Conservation (phyloP, 2,329 filamentous ascomycete genomes). For the Aspergillus luchuensis region DNA sequence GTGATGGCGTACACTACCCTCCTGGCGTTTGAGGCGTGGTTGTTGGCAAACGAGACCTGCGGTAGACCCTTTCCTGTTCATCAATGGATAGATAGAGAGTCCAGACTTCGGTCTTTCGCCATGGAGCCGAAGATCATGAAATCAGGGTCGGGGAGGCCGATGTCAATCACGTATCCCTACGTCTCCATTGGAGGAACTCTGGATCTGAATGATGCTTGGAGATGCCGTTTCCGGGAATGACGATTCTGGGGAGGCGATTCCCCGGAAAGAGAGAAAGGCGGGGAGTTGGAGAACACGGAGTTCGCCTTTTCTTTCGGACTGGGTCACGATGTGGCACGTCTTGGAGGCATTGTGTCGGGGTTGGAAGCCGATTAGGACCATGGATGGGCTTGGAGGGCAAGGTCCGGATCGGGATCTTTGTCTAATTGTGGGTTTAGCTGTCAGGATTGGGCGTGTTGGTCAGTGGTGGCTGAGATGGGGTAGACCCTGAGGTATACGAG, state of each 20-base stretch:
- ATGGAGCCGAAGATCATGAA: slow-evolving; percentile 2
- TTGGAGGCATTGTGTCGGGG: slow-evolving; percentile 3
- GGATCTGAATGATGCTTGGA: slow-evolving; percentile 11
- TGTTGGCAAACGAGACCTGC: no score
- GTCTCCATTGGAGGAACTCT: slow-evolving; percentile 5
- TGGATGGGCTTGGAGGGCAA: background rate
- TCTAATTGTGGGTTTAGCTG: no score
- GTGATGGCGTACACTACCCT: no score
- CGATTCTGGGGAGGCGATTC: background rate
- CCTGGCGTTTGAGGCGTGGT: no score
- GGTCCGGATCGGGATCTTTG: background rate
- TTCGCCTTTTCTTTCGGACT: slow-evolving; percentile 8
- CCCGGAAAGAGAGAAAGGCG: background rate
- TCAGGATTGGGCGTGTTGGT: no score
- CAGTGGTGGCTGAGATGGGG: no score
- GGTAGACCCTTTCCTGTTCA: no score
- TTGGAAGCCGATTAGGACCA: slow-evolving; percentile 11
- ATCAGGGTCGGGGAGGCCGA: slow-evolving; percentile 19
- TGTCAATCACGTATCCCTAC: slow-evolving; percentile 20
- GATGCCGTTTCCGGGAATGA: slow-evolving; percentile 10
- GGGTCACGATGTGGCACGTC: slow-evolving; percentile 5
- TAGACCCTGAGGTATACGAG: background rate
- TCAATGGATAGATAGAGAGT: background rate
- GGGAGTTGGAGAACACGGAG: background rate
- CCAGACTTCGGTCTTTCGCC: slow-evolving; percentile 4